phyloP scores from a whole-genome alignment of 306 rosid genomes.

The Nissolia schottii region DNA sequence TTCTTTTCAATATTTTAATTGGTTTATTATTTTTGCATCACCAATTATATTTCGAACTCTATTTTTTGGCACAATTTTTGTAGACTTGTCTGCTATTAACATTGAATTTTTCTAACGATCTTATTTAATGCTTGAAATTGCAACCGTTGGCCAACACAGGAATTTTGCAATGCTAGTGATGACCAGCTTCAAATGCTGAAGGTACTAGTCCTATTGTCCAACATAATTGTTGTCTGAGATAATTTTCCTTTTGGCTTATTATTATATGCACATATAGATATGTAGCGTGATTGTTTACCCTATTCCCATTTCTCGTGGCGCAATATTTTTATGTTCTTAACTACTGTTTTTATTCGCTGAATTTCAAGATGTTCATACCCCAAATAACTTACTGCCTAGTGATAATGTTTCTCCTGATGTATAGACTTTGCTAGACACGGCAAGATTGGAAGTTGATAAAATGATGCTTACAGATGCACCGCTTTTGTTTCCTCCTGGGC shows the following conservation, averaged over 20 bases:
- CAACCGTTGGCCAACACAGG: slow-evolving; percentile 42
- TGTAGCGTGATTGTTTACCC: background rate
- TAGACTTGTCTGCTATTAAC: background rate
- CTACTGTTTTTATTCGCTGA: background rate
- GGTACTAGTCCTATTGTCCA: slow-evolving; percentile 41
- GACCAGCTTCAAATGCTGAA: slow-evolving; percentile 55
- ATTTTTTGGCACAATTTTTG: background rate
- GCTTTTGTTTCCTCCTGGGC: slow-evolving; percentile 91
- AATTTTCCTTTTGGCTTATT: background rate
- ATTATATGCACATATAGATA: background rate
- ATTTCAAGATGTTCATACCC: background rate
- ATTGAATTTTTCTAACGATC: background rate
- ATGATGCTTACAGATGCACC: slow-evolving; percentile 97
- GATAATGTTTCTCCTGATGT: slow-evolving; percentile 17
- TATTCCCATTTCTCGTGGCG: background rate
- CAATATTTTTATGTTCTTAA: background rate
- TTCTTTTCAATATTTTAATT: background rate
- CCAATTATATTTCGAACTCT: background rate
- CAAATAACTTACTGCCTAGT: background rate
- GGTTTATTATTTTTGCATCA: background rate
- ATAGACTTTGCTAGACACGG: slow-evolving; percentile 53
- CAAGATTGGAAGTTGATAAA: slow-evolving; percentile 71
- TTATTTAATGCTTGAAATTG: slow-evolving; percentile 8
- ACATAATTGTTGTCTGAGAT: slow-evolving; percentile 11
- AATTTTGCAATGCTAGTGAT: slow-evolving; percentile 53